Conservation (phyloP, 2,329 filamentous ascomycete species). For the Colletotrichum eremochloae region DNA sequence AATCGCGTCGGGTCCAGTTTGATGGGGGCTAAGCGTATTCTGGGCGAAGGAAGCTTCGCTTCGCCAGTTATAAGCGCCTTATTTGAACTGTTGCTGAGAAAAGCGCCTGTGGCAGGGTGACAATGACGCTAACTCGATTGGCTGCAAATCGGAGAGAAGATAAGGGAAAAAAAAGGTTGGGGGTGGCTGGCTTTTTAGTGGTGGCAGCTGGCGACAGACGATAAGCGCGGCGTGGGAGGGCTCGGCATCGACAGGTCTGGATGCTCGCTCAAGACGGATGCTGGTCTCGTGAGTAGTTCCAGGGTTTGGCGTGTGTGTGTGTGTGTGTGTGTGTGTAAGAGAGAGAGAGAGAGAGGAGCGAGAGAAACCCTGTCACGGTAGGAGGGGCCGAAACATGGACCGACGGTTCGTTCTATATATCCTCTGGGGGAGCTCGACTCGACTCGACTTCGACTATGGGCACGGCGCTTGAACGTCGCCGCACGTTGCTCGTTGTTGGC, state of each 20-base stretch:
- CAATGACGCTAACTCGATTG: slow-evolving; percentile 1
- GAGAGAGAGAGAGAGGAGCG: neutral
- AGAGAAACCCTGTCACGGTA: slow-evolving; percentile 17
- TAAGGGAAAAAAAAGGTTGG: neutral
- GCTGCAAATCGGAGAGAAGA: slow-evolving; percentile 1
- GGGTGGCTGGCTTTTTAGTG: slow-evolving; percentile 28
- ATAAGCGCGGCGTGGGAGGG: slow-evolving; percentile 21
- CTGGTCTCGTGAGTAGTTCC: slow-evolving; percentile 34
- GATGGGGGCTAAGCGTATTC: neutral
- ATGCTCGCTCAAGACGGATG: slow-evolving; percentile 29
- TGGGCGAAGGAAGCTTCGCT: neutral
- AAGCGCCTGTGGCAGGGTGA: neutral
- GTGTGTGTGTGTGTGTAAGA: neutral
- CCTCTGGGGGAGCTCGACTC: neutral
- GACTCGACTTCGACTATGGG: neutral
- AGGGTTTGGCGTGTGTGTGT: neutral
- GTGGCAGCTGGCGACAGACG: slow-evolving; percentile 40
- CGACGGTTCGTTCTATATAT: slow-evolving; percentile 36
- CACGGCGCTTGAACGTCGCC: neutral
- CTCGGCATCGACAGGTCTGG: neutral
- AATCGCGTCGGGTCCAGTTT: slow-evolving; percentile 1
- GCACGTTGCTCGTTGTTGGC: slow-evolving; percentile 3
- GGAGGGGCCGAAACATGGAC: slow-evolving; percentile 27
- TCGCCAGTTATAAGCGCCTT: neutral
- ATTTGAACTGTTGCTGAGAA: neutral